These are phyloP conservation scores for Eucalyptus curtisii DNA, from an alignment of 345 rosid genomes.

Conservation along the genomic window DNA sequence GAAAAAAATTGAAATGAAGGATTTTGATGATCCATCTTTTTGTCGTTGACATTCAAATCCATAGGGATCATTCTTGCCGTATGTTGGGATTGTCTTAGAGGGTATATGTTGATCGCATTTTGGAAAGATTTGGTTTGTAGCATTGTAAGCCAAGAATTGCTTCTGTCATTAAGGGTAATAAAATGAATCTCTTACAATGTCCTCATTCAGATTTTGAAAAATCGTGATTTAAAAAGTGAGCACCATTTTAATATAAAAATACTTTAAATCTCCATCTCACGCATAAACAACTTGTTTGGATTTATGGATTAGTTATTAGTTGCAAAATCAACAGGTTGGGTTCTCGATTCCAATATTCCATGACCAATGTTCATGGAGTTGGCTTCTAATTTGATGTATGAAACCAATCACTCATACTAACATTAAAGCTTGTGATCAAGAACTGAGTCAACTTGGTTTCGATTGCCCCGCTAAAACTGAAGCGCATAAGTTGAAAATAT, in stretches of 20 bases:
- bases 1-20: too few species aligned
- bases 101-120: too few species aligned
- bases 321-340: background rate
- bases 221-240: background rate
- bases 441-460: background rate
- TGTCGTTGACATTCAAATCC: too few species aligned
- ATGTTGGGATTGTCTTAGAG: too few species aligned
- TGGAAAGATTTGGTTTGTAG: too few species aligned
- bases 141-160: too few species aligned
- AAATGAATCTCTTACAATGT: background rate
- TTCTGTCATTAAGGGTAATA: too few species aligned
- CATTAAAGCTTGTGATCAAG: background rate
- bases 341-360: background rate
- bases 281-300: background rate
- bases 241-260: background rate
- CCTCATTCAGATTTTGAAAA: too few species aligned
- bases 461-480: background rate
- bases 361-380: background rate
- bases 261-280: background rate
- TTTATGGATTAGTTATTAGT: background rate
- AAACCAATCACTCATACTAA: background rate
- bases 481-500: background rate
- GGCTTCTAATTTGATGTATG: background rate
- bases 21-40: too few species aligned
- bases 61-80: accelerated